These are phyloP conservation scores for Paraurostyla sp. DNA, from an alignment of 73 alveolate species.

Conservation along the genomic window DNA sequence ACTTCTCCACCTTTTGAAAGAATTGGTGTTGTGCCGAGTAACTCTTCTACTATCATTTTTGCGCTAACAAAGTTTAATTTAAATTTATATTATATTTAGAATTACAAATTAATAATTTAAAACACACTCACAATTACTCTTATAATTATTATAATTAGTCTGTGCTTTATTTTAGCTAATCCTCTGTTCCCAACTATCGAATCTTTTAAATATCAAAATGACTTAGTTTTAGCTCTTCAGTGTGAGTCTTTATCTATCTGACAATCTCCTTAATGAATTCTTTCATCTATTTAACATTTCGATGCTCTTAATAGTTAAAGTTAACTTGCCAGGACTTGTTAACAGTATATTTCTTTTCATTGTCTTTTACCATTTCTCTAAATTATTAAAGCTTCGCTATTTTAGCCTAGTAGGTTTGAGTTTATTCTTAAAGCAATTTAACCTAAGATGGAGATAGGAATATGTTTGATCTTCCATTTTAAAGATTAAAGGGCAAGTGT, in stretches of 20 bases:
- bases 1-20: slow-evolving; percentile 46
- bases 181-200: background rate
- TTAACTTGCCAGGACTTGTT: slow-evolving; percentile 14
- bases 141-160: too few relatives aligned
- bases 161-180: too few relatives aligned
- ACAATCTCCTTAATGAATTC: slow-evolving; percentile 45
- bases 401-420: background rate
- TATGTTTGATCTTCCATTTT: background rate
- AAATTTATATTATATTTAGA: background rate
- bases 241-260: background rate
- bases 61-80: slow-evolving; percentile 31
- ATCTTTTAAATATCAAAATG: slow-evolving; percentile 23
- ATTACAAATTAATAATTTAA: background rate
- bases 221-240: slow-evolving; percentile 26
- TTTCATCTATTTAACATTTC: slow-evolving; percentile 13
- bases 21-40: slow-evolving; percentile 15
- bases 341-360: slow-evolving; percentile 42
- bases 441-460: slow-evolving; percentile 10
- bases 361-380: slow-evolving; percentile 36
- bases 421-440: background rate
- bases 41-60: slow-evolving; percentile 54
- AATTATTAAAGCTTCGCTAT: slow-evolving; percentile 6
- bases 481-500: background rate
- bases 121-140: background rate
- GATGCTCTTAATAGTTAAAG: slow-evolving; percentile 4